Evolutionary conservation across 164 flowering plant species (phyloP).

Genomic region (Stephania cephalantha): DNA sequence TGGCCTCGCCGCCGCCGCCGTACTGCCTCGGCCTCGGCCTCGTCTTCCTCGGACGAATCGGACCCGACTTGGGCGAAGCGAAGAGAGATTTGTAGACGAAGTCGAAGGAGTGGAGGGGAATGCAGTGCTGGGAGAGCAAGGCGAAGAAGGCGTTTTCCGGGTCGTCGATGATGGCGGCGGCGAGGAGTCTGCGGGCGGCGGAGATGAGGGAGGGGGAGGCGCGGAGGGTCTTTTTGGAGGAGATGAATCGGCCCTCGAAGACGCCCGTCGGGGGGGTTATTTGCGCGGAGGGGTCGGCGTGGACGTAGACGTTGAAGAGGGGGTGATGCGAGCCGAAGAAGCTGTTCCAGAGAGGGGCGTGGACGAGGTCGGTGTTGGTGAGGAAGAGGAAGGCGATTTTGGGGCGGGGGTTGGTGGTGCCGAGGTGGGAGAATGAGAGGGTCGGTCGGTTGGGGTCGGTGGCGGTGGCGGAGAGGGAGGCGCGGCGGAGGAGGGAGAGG

Average conservation of each 20-base stretch:
- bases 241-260: constrained; percentile 43
- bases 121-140: constrained; percentile 73
- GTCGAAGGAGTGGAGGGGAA: constrained; percentile 75
- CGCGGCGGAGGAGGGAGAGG: constrained; percentile 61
- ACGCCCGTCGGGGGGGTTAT: constrained; percentile 36
- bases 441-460: constrained; percentile 1
- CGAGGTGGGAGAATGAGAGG: constrained; percentile 22
- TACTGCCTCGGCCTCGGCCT: constrained; percentile 13
- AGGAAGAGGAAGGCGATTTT: constrained; percentile 88
- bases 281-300: constrained; percentile 65
- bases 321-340: constrained; percentile 43
- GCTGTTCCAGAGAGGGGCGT: constrained; percentile 71
- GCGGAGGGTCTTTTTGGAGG: constrained; percentile 60
- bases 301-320: constrained; percentile 69
- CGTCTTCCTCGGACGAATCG: too few relatives aligned
- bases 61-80: constrained; percentile 18
- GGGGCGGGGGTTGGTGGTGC: constrained; percentile 31
- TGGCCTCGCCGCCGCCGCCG: constrained; percentile 4
- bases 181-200: constrained; percentile 81
- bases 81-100: constrained; percentile 55
- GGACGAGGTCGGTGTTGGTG: constrained; percentile 70
- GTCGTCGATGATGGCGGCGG: constrained; percentile 80
- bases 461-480: constrained; percentile 29
- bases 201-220: constrained; percentile 78
- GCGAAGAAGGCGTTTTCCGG: constrained; percentile 69